Evolutionary conservation across 805 yeast genomes (phyloP).

Genomic region (Starmerella sp.): DNA sequence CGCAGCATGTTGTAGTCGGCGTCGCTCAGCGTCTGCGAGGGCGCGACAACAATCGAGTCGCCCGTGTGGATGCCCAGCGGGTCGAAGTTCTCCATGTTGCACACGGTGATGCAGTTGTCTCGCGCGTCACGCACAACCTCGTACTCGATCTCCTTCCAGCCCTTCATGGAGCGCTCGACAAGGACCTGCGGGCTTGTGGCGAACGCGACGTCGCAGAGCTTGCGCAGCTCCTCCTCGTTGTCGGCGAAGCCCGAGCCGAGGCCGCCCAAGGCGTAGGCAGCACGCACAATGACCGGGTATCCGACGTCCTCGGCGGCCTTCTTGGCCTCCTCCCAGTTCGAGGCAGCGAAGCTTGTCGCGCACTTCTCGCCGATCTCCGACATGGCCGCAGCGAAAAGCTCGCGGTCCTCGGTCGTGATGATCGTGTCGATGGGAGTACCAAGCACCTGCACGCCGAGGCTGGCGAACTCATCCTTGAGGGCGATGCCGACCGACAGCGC

Average conservation of each 20-base stretch:
- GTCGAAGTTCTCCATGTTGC: constrained; percentile 98
- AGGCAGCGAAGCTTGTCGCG: constrained; percentile 85
- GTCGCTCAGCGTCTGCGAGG: constrained; percentile 92
- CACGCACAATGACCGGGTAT: constrained; percentile 92
- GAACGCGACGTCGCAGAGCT: constrained; percentile 79
- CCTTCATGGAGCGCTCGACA: constrained; percentile 94
- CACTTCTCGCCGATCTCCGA: constrained; percentile 91
- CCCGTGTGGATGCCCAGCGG: constrained; percentile 98
- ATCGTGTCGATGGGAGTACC: constrained; percentile 96
- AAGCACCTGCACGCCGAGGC: constrained; percentile 82
- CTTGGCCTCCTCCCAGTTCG: constrained; percentile 67
- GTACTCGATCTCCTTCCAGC: constrained; percentile 98
- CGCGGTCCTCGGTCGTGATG: constrained; percentile 97
- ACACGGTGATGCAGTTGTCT: constrained; percentile 96
- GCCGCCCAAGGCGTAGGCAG: constrained; percentile 96
- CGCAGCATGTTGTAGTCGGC: constrained; percentile 97
- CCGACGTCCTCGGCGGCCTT: constrained; percentile 78
- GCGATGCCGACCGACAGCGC: constrained; percentile 93
- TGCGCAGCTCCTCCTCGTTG: constrained; percentile 69
- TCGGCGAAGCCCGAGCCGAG: constrained; percentile 96
- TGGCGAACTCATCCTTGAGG: constrained; percentile 87
- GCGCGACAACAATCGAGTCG: constrained; percentile 97
- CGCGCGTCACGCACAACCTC: constrained; percentile 97
- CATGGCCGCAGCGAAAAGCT: constrained; percentile 87
- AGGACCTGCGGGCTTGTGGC: constrained; percentile 94